phyloP scores from a whole-genome alignment of 2,329 filamentous ascomycete genomes.

The Arachnomyces sp. region DNA sequence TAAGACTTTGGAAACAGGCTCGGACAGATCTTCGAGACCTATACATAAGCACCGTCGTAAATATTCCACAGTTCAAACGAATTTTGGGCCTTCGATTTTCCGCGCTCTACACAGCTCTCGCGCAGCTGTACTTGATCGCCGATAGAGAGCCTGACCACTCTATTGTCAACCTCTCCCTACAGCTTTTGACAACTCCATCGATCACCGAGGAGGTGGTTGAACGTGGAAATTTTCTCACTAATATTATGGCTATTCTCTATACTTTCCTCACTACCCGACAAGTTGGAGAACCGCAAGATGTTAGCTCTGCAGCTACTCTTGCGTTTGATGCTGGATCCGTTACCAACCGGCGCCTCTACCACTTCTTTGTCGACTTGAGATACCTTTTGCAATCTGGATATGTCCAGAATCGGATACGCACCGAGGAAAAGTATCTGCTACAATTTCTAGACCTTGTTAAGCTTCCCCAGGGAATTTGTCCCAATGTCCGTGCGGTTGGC shows the following conservation, averaged over 20 bases:
- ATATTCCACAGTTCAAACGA: slow-evolving; percentile 91
- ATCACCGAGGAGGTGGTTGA: slow-evolving; percentile 95
- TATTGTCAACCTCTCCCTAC: slow-evolving; percentile 93
- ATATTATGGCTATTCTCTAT: slow-evolving; percentile 90
- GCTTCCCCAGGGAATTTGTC: slow-evolving; percentile 92
- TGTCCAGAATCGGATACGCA: slow-evolving; percentile 76
- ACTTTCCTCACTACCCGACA: slow-evolving; percentile 94
- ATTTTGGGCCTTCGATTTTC: slow-evolving; percentile 89
- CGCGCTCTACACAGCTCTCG: slow-evolving; percentile 84
- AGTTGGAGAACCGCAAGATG: slow-evolving; percentile 86
- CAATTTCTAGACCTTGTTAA: slow-evolving; percentile 96
- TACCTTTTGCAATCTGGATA: slow-evolving; percentile 84
- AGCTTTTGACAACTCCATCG: slow-evolving; percentile 93
- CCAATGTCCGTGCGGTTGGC: slow-evolving; percentile 81
- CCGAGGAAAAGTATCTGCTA: slow-evolving; percentile 76
- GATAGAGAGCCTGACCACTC: slow-evolving; percentile 96
- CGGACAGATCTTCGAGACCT: slow-evolving; percentile 84
- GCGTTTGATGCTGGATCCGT: slow-evolving; percentile 92
- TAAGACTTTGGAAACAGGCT: slow-evolving; percentile 94
- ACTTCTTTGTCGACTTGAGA: slow-evolving; percentile 92
- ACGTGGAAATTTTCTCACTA: slow-evolving; percentile 90
- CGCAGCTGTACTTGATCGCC: slow-evolving; percentile 90
- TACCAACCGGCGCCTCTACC: slow-evolving; percentile 90
- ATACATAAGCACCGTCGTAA: slow-evolving; percentile 93
- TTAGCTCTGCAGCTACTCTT: slow-evolving; percentile 76